Evolutionary conservation across 768 basidiomycete species (phyloP).

Genomic region (Termitomyces sp.): DNA sequence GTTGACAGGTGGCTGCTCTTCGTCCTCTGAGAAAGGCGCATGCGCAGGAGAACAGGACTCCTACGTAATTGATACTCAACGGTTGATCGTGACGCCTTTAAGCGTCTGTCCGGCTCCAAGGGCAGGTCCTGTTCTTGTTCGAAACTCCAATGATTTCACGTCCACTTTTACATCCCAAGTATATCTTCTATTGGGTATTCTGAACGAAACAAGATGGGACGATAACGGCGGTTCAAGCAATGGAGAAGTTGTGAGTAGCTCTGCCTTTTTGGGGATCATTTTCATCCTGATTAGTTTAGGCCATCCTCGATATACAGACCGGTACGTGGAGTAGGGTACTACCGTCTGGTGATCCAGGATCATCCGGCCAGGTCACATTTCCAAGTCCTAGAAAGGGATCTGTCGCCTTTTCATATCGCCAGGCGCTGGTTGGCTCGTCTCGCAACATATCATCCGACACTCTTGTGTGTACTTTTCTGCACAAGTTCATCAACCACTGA

Average conservation of each 20-base stretch:
- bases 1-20: slow-evolving; percentile 57
- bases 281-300: slow-evolving; percentile 29
- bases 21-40: slow-evolving; percentile 30
- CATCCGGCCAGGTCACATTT: slow-evolving; percentile 39
- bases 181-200: slow-evolving; percentile 63
- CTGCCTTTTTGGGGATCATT: neutral
- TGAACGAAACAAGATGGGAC: slow-evolving; percentile 60
- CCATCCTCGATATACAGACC: slow-evolving; percentile 52
- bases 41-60: slow-evolving; percentile 54
- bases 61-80: slow-evolving; percentile 46
- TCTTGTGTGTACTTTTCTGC: slow-evolving; percentile 34
- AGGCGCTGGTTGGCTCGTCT: slow-evolving; percentile 50
- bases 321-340: slow-evolving; percentile 68
- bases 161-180: slow-evolving; percentile 56
- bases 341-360: slow-evolving; percentile 70
- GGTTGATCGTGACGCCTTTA: slow-evolving; percentile 29
- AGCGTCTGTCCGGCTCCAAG: slow-evolving; percentile 61
- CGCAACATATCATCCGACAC: slow-evolving; percentile 53
- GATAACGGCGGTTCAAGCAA: slow-evolving; percentile 53
- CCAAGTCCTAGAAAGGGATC: slow-evolving; percentile 72
- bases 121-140: slow-evolving; percentile 49
- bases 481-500: neutral
- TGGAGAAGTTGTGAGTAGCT: slow-evolving; percentile 64
- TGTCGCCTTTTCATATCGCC: slow-evolving; percentile 47
- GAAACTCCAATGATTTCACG: slow-evolving; percentile 53